A percentile compares a stretch with the other conserved stretches of the same genome.
phyloP scores from a whole-genome alignment of 768 basidiomycete species.

The Mycena metata region DNA sequence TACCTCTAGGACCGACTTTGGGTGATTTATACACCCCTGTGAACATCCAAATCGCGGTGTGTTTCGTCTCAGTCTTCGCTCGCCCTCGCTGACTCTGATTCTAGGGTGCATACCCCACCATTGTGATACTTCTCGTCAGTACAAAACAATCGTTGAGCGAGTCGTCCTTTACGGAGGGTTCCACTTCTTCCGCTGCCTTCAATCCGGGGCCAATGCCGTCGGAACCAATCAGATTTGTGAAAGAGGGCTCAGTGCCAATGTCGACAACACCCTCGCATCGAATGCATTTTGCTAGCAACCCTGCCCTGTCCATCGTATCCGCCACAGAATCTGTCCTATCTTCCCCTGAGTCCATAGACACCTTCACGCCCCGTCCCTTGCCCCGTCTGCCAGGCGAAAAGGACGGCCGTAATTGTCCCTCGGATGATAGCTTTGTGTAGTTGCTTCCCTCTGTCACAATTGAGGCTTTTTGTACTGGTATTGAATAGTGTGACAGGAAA shows the following conservation, averaged over 20 bases:
- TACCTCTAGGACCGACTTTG: slow-evolving; percentile 33
- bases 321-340: too few species aligned
- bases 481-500: slow-evolving; percentile 1
- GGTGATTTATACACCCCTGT: slow-evolving; percentile 40
- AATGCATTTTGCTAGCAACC: slow-evolving; percentile 24
- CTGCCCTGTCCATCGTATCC: neutral
- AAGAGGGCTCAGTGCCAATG: neutral
- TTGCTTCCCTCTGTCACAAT: neutral
- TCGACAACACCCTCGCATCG: neutral
- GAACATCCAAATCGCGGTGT: slow-evolving; percentile 37
- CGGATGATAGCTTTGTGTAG: slow-evolving; percentile 27
- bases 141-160: slow-evolving; percentile 17
- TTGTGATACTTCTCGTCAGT: slow-evolving; percentile 26
- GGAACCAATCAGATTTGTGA: neutral
- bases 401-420: slow-evolving; percentile 2
- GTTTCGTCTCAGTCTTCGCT: neutral
- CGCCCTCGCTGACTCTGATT: neutral
- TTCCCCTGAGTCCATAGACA: too few species aligned
- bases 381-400: too few species aligned
- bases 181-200: too few species aligned
- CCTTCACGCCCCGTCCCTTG: too few species aligned
- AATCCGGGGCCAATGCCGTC: neutral
- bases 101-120: slow-evolving; percentile 27
- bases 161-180: slow-evolving; percentile 3
- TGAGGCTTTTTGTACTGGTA: slow-evolving; percentile 3